Percentiles rank a stretch among this genome's conserved stretches.
Conservation (phyloP, 257 asterid species). For the Solanum habrochaites region DNA sequence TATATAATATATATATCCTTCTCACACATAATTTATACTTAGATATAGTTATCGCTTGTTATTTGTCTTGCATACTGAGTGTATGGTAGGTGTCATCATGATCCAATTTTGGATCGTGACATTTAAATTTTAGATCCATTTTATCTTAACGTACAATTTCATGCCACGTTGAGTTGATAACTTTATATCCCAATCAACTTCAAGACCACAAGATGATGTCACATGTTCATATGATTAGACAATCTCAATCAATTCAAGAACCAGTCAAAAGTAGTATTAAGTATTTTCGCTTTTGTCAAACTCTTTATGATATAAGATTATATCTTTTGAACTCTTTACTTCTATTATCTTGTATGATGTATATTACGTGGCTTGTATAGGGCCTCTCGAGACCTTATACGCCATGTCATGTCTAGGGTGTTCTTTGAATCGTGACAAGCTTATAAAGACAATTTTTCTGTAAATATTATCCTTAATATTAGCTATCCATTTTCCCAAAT, state of each 20-base stretch:
- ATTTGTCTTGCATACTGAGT: not conserved
- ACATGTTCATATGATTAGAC: not conserved
- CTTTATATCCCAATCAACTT: not conserved
- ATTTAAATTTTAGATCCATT: not conserved
- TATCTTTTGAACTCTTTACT: not conserved
- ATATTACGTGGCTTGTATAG: not conserved
- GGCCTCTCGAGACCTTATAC: not conserved
- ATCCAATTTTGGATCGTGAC: not conserved
- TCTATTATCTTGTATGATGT: not conserved
- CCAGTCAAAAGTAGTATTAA: not conserved
- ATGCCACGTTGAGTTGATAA: not conserved
- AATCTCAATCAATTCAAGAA: not conserved
- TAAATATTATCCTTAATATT: not conserved
- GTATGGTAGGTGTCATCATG: not conserved
- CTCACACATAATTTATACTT: not conserved
- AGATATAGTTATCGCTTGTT: not conserved
- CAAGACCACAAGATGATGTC: not conserved
- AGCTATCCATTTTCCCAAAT: not conserved
- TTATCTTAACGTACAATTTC: not conserved
- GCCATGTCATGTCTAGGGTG: not conserved
- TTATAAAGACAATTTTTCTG: not conserved
- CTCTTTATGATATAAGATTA: not conserved
- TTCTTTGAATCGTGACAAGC: not conserved
- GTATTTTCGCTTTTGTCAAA: not conserved
- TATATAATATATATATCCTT: no score